Evolutionary conservation across 352 stramenopile species (phyloP).

Genomic region (Phytophthora fragariaefolia): DNA sequence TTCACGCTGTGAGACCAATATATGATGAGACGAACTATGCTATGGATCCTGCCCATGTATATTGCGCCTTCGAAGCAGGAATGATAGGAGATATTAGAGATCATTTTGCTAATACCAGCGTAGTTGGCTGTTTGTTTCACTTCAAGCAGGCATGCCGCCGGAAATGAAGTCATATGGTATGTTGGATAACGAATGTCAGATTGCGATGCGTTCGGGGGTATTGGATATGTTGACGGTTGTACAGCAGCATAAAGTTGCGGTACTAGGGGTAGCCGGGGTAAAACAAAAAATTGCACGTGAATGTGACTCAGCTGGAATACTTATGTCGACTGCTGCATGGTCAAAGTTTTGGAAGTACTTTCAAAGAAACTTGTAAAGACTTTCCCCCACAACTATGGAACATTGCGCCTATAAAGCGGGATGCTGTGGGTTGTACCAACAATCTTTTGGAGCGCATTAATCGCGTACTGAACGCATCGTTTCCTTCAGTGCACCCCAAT

Average conservation of each 20-base stretch:
- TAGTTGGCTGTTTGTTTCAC: not conserved
- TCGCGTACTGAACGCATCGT: not conserved
- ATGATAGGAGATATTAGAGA: constrained; percentile 1
- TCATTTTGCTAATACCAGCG: not conserved
- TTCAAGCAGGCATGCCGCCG: not conserved
- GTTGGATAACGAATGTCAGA: not conserved
- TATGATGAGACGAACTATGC: constrained; percentile 3
- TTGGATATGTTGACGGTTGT: constrained; percentile 8
- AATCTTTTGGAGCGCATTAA: not conserved
- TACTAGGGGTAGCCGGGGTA: constrained; percentile 2
- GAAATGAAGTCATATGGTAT: not conserved
- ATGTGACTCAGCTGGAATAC: not conserved
- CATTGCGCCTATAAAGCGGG: too few relatives aligned
- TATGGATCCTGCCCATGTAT: constrained; percentile 8
- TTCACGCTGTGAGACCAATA: too few relatives aligned
- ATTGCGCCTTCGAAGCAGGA: constrained; percentile 18
- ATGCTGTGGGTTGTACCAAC: not conserved
- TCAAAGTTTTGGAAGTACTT: constrained; percentile 7
- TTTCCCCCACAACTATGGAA: constrained; percentile 6
- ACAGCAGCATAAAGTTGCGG: constrained; percentile 5
- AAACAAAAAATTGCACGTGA: not conserved
- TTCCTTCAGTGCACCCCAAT: not conserved
- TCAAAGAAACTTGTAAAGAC: constrained; percentile 3
- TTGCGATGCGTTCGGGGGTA: not conserved
- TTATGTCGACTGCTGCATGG: not conserved